Evolutionary conservation across 805 yeast genomes (phyloP).

Genomic region (Schizosaccharomyces japonicus): DNA sequence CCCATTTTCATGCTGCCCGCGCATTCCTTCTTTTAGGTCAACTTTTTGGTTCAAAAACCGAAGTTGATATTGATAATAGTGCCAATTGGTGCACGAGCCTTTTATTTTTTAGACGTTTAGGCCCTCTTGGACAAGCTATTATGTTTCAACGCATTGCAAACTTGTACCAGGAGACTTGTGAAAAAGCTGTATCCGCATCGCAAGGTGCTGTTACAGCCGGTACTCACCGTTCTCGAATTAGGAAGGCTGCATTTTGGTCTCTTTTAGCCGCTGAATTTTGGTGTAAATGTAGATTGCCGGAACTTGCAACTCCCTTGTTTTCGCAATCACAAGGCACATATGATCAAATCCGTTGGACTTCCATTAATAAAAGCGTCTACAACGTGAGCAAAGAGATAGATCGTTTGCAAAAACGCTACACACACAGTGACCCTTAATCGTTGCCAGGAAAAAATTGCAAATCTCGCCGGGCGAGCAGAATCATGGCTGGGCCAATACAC

Average conservation of each 20-base stretch:
- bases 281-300: not conserved
- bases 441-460: too few species aligned
- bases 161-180: too few species aligned
- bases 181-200: too few species aligned
- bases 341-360: not conserved
- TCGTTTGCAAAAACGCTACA: too few species aligned
- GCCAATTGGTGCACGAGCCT: not conserved
- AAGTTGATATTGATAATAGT: not conserved
- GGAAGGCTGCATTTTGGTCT: not conserved
- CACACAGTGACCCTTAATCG: too few species aligned
- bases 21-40: not conserved
- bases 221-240: not conserved
- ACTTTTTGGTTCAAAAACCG: not conserved
- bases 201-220: too few species aligned
- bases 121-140: not conserved
- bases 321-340: not conserved
- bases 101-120: not conserved
- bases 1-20: not conserved
- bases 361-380: too few species aligned
- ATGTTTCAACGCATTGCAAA: not conserved
- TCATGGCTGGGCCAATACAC: too few species aligned
- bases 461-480: too few species aligned
- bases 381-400: too few species aligned
- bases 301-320: not conserved
- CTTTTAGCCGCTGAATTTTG: not conserved